Evolutionary conservation across 2,329 filamentous ascomycete species (phyloP), one percentile per base, ranked within the genome.

Genomic region (Zymoseptoria pseudotritici): DNA sequence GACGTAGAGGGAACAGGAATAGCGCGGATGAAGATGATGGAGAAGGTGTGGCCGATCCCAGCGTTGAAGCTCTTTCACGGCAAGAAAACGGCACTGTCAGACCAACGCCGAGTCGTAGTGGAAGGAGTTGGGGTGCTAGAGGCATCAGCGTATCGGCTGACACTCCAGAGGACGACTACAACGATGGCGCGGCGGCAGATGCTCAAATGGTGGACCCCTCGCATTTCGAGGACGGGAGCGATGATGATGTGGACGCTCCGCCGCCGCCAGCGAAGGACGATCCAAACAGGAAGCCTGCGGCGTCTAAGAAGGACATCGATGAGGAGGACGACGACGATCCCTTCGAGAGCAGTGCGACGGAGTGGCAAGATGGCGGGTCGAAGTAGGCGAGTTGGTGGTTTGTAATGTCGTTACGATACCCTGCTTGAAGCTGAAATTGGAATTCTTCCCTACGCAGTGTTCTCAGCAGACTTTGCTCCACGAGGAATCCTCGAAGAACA

Each of bases 11-110:
- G 22, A 65, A 75, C 49, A 58, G 26, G 17, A 61, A 58, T 65
- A 75, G 73, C 24, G 61, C 64, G 26, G 67, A 77, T 57, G 72
- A 77, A 2, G 76, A 79, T 55, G 76, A 77, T n/a, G 76, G 78
- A n/a, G 79, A 80, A 2, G 80, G 77, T 56, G 79, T 84, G 19
- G 85, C 87, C 60, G 85, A 87, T 68, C 85, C 88, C 71, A 82
- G 80, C 51, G 76, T 76, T 1, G 81, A 79, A 2, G 79, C 78
- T 21, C 71, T 83, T 22, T 78, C 65, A n/a, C 60, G 66, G 26
- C 67, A 71, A 60, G 73, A 74, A 55, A 69, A 65, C 50, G 72
- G 72, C 9, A 69, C 65, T 5, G 55, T 62, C 11, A 61, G 70
- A 26, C 68, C 71, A 5, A 55, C 63, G 11, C 65, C 58, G 21